Evolutionary conservation across 2,329 filamentous ascomycete genomes (phyloP), one percentile per base, ranked within the genome.

Genomic region (Pleoardoris graminearum): DNA sequence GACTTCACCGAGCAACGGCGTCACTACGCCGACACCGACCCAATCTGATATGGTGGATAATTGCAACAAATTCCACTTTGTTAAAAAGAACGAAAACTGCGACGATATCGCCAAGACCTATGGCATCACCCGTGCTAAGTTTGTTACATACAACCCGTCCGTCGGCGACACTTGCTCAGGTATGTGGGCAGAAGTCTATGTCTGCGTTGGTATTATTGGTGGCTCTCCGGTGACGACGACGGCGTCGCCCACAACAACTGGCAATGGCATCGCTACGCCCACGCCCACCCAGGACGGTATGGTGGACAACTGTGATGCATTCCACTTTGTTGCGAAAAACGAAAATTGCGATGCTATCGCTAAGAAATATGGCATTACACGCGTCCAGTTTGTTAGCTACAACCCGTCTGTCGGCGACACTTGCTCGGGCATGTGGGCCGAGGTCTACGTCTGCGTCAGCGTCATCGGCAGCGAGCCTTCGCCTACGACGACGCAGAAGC

Each of bases 81-180:
- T 50, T 8, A 27, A 50, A 17, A 33, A 35, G 21, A 37, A 36
- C 19, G 29, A 53, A n/a, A 38, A 38, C 25, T 59, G 54, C 45
- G 48, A 27, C 32, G 33, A 53, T 30, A 47, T 58, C n/a, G 30
- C 39, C 22, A 46, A 32, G 21, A 38, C 30, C 23, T 25, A 55
- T 19, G 39, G 44, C 22, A 55, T 55, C 25, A 46, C 48, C 6
- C 44, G 43, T 17, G 42, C 36, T 7, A 41, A 59, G 33, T 48
- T 59, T 36, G 29, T 42, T 2, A 25, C 12, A n/a, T 59, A 50
- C 50, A 59, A 59, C 33, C 35, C 53, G 7, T 27, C 33, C 16
- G 47, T 59, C 17, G 42, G 46, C 4, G 36, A 48, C 16, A 50
- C 39, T 22, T 54, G 51, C 41, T 23, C 25, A 23, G 39, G 29